phyloP scores from a whole-genome alignment of 2,329 filamentous ascomycete species.

The Karstenula rhodostoma region DNA sequence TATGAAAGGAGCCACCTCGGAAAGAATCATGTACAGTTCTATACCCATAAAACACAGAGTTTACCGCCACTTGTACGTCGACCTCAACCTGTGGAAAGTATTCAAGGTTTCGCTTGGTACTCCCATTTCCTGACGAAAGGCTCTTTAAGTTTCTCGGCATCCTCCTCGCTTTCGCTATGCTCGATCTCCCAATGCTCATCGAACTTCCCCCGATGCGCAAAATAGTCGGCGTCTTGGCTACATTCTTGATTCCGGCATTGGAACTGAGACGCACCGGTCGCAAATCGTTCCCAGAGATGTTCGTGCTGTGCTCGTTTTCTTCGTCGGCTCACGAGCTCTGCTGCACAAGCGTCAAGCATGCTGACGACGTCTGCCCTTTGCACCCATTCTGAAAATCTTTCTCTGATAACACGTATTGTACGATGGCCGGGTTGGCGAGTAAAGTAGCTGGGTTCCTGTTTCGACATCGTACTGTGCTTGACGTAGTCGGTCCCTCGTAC shows the following conservation, averaged over 20 bases:
- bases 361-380: neutral
- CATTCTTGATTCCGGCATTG: neutral
- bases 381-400: neutral
- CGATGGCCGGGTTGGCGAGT: conserved; percentile 7
- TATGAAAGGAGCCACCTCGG: too few species aligned
- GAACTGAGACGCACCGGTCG: neutral
- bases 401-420: conserved; percentile 1
- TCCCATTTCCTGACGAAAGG: neutral
- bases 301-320: neutral
- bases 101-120: neutral
- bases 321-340: neutral
- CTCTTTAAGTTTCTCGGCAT: neutral
- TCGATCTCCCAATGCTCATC: neutral
- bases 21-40: too few species aligned
- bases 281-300: neutral
- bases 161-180: neutral
- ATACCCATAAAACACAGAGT: too few species aligned
- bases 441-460: conserved; percentile 2
- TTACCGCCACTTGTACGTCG: too few species aligned
- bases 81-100: too few species aligned
- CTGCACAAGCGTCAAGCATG: neutral
- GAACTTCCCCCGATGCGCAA: neutral
- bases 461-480: too few species aligned
- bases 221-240: neutral
- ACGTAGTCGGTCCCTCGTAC: too few species aligned